Conservation (phyloP, 352 stramenopile species). For the Pythium biforme region DNA sequence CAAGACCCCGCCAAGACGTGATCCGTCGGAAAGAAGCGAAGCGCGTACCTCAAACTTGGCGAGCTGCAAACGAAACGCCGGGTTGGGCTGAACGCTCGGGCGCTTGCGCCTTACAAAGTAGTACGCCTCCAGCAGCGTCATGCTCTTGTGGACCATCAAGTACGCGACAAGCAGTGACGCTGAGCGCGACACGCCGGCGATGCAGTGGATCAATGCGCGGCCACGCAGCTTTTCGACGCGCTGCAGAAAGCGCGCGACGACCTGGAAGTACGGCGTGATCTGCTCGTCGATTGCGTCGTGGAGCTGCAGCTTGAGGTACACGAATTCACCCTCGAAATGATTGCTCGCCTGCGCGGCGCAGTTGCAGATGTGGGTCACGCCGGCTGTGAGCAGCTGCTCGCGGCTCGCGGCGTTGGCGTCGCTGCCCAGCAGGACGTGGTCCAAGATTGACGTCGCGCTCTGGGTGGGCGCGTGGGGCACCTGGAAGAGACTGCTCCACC, state of each 20-base stretch:
- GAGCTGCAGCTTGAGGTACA: conserved; percentile 61
- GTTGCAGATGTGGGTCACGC: conserved; percentile 69
- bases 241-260: conserved; percentile 51
- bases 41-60: conserved; percentile 59
- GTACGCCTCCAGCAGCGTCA: conserved; percentile 59
- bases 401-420: conserved; percentile 42
- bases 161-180: conserved; percentile 58
- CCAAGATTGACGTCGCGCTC: conserved; percentile 29
- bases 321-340: conserved; percentile 63
- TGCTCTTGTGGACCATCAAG: conserved; percentile 68
- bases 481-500: conserved; percentile 20
- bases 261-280: conserved; percentile 52
- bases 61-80: conserved; percentile 63
- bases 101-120: conserved; percentile 50
- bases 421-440: conserved; percentile 50
- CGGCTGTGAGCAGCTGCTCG: conserved; percentile 37
- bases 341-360: conserved; percentile 48
- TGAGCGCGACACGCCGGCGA: conserved; percentile 55
- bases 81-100: conserved; percentile 48
- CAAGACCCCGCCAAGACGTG: too few species aligned
- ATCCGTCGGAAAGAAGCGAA: too few species aligned
- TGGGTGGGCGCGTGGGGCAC: not conserved
- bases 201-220: conserved; percentile 57
- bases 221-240: conserved; percentile 46
- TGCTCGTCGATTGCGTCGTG: conserved; percentile 53